Evolutionary conservation across 192 early-diverging fungal species (phyloP).

Genomic region (Coemansia biformis): DNA sequence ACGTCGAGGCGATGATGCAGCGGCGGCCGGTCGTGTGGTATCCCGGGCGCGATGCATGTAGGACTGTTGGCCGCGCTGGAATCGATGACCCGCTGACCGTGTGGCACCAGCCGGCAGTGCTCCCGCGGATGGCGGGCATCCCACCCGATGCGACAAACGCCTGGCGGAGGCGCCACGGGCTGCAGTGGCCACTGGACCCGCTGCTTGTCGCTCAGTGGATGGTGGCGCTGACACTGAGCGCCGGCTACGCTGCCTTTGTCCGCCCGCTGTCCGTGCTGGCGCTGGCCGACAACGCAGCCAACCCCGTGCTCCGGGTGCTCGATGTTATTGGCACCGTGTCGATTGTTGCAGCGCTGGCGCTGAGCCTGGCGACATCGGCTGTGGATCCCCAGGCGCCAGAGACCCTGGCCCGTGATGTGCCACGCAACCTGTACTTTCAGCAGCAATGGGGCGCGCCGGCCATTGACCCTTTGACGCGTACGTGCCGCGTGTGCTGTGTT

Average conservation of each 20-base stretch:
- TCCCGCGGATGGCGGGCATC: constrained; percentile 14
- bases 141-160: constrained; percentile 20
- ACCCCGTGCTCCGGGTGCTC: not conserved
- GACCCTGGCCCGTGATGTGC: not conserved
- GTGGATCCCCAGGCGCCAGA: constrained; percentile 22
- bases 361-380: constrained; percentile 23
- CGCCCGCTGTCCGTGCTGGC: constrained; percentile 13
- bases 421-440: constrained; percentile 25
- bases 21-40: constrained; percentile 7
- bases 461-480: constrained; percentile 19
- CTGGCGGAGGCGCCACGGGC: constrained; percentile 31
- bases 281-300: not conserved
- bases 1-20: constrained; percentile 17
- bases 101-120: constrained; percentile 15
- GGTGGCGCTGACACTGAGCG: constrained; percentile 9
- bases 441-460: constrained; percentile 29
- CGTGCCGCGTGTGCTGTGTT: constrained; percentile 42
- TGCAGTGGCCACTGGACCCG: constrained; percentile 30
- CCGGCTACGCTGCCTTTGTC: constrained; percentile 15
- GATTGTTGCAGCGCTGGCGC: constrained; percentile 1
- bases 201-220: constrained; percentile 36
- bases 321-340: not conserved
- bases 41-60: too few species aligned
- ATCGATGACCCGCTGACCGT: constrained; percentile 22
- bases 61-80: too few species aligned